Evolutionary conservation across 2,329 filamentous ascomycete species (phyloP), one percentile per base, ranked within the genome.

Genomic region (Phialocephala subalpina): DNA sequence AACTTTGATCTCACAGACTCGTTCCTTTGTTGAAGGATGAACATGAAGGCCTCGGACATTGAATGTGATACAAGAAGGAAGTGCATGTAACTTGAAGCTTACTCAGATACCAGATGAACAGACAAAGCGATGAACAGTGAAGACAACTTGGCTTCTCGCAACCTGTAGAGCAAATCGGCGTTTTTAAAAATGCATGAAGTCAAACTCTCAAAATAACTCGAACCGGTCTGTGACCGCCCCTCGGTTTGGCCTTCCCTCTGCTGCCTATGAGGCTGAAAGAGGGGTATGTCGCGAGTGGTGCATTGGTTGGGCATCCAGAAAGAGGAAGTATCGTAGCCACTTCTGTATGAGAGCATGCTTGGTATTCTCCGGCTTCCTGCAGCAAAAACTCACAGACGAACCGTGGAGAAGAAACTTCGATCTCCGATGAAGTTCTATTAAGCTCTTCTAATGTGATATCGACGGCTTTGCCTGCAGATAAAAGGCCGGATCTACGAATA

Each of bases 401-500:
- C 40, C 12, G n/a, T 33, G n/a, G 40, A 42, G n/a, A 42, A 16
- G 40, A n/a, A 42, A 42, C 40, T n/a, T 42, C 40, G 40, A 42
- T 42, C 40, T n/a, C 16, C 14, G 40, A 42, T 42, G 40, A 42
- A 2, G 18, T 42, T 16, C n/a, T n/a, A 42, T 42, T 27, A 49
- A 25, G 45, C 45, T 49, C 45, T 49, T n/a, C 45, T 7, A 25
- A 27, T 49, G 45, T 49, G 45, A 49, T 49, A 49, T 20, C 40
- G 22, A 25, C 20, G 22, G 12, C 45, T 49, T n/a, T 49, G n/a
- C 45, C 45, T 49, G 45, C 45, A 49, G 45, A 27, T 22, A 42
- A 14, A n/a, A n/a, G 16, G 18, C 16, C 18, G 16, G 6, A 49
- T 49, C 45, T 49, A 49, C 25, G 4, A 2, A 49, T 49, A 22